A percentile compares a stretch with the other conserved stretches of the same genome.
phyloP scores from a whole-genome alignment of 179 eudicot species.

The Amaranthus tricolor region DNA sequence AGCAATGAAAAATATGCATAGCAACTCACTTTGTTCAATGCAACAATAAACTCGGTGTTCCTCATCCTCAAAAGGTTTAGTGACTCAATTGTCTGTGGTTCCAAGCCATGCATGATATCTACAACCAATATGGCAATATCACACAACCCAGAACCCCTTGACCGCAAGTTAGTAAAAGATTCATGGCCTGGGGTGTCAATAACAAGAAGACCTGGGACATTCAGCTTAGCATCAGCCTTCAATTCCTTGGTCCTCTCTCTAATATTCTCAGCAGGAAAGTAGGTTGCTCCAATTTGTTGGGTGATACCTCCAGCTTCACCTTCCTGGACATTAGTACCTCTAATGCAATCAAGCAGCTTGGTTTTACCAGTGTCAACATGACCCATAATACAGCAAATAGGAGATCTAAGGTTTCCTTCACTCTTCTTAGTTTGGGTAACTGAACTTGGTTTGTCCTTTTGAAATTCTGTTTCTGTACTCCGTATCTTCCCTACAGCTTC shows the following conservation, averaged over 20 bases:
- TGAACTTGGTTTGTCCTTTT: conserved; percentile 32
- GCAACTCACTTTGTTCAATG: conserved; percentile 74
- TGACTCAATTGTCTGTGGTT: conserved; percentile 92
- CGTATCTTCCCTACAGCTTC: conserved; percentile 36
- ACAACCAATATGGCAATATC: conserved; percentile 91
- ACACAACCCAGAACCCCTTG: conserved; percentile 93
- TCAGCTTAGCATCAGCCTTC: conserved; percentile 88
- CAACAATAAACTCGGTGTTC: conserved; percentile 85
- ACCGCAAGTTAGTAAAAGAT: conserved; percentile 75
- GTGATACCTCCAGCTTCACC: conserved; percentile 99
- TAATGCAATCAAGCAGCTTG: conserved; percentile 84
- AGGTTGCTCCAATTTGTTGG: conserved; percentile 98
- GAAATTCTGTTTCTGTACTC: conserved; percentile 28
- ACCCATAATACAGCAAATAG: conserved; percentile 97
- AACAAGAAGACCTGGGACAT: conserved; percentile 87
- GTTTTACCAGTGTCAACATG: conserved; percentile 99
- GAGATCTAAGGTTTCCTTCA: conserved; percentile 66
- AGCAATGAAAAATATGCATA: background rate
- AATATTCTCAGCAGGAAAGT: conserved; percentile 85
- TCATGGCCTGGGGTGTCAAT: conserved; percentile 96
- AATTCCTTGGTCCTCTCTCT: conserved; percentile 86
- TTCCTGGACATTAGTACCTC: conserved; percentile 95
- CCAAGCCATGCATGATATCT: conserved; percentile 92
- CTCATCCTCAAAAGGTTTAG: conserved; percentile 87
- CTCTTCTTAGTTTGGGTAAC: conserved; percentile 29